Evolutionary conservation across 2,329 filamentous ascomycete species (phyloP).

Genomic region (Xylariales sp.): DNA sequence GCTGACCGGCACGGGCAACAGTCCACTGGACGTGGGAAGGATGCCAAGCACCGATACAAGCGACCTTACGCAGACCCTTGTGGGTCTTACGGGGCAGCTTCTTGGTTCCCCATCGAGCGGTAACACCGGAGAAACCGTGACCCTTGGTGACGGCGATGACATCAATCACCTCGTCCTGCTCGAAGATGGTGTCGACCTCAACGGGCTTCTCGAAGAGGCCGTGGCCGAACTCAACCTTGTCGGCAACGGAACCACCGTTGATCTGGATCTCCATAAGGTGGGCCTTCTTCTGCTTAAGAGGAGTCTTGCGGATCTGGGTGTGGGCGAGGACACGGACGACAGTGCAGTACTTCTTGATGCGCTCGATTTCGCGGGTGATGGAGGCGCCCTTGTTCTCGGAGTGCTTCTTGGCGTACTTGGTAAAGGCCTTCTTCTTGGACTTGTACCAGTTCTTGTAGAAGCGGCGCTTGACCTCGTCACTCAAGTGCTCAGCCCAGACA

Average conservation of each 20-base stretch:
- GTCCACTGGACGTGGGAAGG: constrained; percentile 99
- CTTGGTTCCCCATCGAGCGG: constrained; percentile 98
- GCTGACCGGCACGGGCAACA: constrained; percentile 99
- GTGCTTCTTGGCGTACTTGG: constrained; percentile 99
- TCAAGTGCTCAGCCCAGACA: constrained; percentile 98
- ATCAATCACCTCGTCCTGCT: constrained; percentile 99
- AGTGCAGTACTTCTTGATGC: constrained; percentile 99
- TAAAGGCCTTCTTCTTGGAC: constrained; percentile 99
- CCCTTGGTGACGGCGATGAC: constrained; percentile 99
- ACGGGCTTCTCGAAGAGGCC: constrained; percentile 99
- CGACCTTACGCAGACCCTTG: constrained; percentile 99
- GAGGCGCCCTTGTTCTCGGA: constrained; percentile 86
- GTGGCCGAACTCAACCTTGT: constrained; percentile 96
- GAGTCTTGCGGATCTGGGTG: constrained; percentile 98
- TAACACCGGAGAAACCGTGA: constrained; percentile 98
- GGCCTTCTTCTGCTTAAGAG: constrained; percentile 99
- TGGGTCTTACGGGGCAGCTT: constrained; percentile 99
- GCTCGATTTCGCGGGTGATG: constrained; percentile 96
- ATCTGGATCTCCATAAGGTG: constrained; percentile 99
- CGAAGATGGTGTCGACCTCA: constrained; percentile 88
- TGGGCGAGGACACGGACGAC: constrained; percentile 98
- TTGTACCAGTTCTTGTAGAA: constrained; percentile 99
- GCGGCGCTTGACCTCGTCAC: constrained; percentile 97
- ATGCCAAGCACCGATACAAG: constrained; percentile 99
- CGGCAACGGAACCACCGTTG: constrained; percentile 92